These are phyloP conservation scores for Verticillium zaregamsianum DNA, from an alignment of 2,329 filamentous ascomycete species.

Conservation along the genomic window DNA sequence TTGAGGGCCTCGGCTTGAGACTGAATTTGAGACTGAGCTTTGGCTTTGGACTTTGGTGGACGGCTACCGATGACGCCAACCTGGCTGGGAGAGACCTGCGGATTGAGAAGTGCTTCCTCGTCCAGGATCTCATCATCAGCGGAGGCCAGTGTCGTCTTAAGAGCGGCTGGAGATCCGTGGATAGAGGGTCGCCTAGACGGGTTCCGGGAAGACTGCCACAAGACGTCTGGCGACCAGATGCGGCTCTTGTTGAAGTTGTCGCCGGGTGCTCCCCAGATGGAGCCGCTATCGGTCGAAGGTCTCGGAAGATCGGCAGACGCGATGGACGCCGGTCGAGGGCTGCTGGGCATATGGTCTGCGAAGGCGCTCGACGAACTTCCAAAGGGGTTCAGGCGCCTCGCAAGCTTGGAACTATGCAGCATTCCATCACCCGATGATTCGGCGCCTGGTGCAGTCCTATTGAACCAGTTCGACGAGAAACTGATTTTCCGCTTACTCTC, in stretches of 20 bases:
- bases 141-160: conserved; percentile 58
- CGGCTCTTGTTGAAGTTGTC: conserved; percentile 42
- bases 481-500: conserved; percentile 53
- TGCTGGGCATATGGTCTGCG: conserved; percentile 52
- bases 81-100: conserved; percentile 49
- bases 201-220: conserved; percentile 54
- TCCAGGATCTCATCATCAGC: conserved; percentile 62
- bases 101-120: conserved; percentile 49
- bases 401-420: conserved; percentile 22
- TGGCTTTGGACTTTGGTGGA: conserved; percentile 35
- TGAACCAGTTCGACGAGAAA: conserved; percentile 55
- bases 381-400: conserved; percentile 41
- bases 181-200: conserved; percentile 78
- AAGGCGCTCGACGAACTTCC: conserved; percentile 45
- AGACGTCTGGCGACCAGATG: conserved; percentile 61
- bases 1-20: conserved; percentile 34
- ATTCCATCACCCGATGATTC: conserved; percentile 30
- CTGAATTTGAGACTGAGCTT: conserved; percentile 23
- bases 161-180: conserved; percentile 66
- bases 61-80: conserved; percentile 77
- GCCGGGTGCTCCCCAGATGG: conserved; percentile 63
- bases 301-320: conserved; percentile 68
- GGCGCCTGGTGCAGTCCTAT: conserved; percentile 45
- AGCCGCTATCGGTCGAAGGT: conserved; percentile 74
- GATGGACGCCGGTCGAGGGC: conserved; percentile 65